These are phyloP conservation scores for Metschnikowia baotianmanensis DNA, from an alignment of 805 yeast species.

Conservation along the genomic window DNA sequence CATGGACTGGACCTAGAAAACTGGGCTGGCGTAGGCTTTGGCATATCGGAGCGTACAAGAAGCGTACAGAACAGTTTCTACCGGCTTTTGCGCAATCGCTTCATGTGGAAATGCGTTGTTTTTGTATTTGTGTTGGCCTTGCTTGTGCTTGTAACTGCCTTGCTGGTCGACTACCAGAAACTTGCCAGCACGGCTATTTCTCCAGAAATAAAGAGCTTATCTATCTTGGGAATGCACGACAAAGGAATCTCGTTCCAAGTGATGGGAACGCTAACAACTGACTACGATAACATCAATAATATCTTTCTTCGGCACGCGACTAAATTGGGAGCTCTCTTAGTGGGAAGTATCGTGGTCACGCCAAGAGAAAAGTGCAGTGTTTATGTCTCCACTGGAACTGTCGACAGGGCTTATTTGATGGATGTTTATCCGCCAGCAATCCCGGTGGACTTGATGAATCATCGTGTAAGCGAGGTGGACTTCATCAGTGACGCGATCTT, in stretches of 20 bases:
- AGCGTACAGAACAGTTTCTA: background rate
- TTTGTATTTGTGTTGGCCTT: conserved; percentile 6
- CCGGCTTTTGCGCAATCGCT: background rate
- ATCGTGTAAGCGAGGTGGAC: conserved; percentile 23
- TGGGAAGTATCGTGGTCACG: conserved; percentile 25
- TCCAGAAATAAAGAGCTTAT: conserved; percentile 24
- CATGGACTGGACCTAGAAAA: conserved; percentile 8
- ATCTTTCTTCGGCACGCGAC: conserved; percentile 21
- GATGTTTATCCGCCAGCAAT: conserved; percentile 29
- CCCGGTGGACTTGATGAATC: conserved; percentile 21
- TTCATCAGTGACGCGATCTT: conserved; percentile 23
- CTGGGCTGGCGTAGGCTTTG: conserved; percentile 10
- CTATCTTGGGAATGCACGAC: conserved; percentile 21
- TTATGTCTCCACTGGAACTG: conserved; percentile 15
- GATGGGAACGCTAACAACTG: conserved; percentile 23
- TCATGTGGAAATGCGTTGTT: conserved; percentile 2
- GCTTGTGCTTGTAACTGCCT: background rate
- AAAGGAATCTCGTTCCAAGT: conserved; percentile 31
- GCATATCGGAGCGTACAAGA: conserved; percentile 1
- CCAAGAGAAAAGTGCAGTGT: conserved; percentile 23
- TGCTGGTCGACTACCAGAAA: conserved; percentile 10
- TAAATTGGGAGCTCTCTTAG: conserved; percentile 20
- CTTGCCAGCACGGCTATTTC: conserved; percentile 22
- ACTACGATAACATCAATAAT: conserved; percentile 28
- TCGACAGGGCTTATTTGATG: conserved; percentile 22